A percentile compares a stretch with the other conserved stretches of the same genome.
Conservation (phyloP, 2,329 filamentous ascomycete genomes). For the Atkinsonella hypoxylon region DNA sequence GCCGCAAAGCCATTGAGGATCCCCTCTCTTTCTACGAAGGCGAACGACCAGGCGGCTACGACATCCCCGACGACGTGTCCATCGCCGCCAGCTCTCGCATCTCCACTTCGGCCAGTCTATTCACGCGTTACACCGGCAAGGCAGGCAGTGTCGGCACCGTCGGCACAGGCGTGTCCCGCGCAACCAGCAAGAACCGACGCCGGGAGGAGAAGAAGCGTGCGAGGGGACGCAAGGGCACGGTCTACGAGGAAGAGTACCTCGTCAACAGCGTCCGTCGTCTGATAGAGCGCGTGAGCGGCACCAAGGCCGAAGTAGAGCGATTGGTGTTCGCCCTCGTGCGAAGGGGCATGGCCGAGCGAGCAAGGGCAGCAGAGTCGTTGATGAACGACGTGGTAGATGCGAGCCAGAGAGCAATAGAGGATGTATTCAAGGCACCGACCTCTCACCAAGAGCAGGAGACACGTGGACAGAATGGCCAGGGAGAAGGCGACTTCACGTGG, state of each 20-base stretch:
- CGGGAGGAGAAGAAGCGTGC: constrained; percentile 93
- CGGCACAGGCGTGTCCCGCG: constrained; percentile 61
- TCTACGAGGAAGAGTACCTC: constrained; percentile 97
- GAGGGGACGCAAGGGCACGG: constrained; percentile 85
- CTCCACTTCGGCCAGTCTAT: constrained; percentile 75
- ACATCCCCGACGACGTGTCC: constrained; percentile 86
- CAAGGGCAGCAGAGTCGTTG: constrained; percentile 61
- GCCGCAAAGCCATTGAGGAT: constrained; percentile 68
- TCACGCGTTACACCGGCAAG: constrained; percentile 82
- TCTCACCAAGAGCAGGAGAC: constrained; percentile 10
- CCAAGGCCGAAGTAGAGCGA: constrained; percentile 58
- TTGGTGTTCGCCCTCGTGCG: constrained; percentile 68
- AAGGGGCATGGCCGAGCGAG: constrained; percentile 78
- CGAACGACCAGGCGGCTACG: constrained; percentile 48
- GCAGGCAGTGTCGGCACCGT: constrained; percentile 50
- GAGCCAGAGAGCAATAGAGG: constrained; percentile 53
- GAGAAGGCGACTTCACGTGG: constrained; percentile 12
- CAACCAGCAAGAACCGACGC: constrained; percentile 76
- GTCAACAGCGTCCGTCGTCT: constrained; percentile 76
- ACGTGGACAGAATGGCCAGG: constrained; percentile 10
- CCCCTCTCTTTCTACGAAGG: constrained; percentile 84
- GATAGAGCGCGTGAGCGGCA: constrained; percentile 66
- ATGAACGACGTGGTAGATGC: constrained; percentile 62
- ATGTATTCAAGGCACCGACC: constrained; percentile 47
- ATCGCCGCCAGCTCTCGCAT: constrained; percentile 71